These are phyloP conservation scores for Ceratocystis alfenasii DNA, from an alignment of 2,329 filamentous ascomycete species.

Conservation along the genomic window DNA sequence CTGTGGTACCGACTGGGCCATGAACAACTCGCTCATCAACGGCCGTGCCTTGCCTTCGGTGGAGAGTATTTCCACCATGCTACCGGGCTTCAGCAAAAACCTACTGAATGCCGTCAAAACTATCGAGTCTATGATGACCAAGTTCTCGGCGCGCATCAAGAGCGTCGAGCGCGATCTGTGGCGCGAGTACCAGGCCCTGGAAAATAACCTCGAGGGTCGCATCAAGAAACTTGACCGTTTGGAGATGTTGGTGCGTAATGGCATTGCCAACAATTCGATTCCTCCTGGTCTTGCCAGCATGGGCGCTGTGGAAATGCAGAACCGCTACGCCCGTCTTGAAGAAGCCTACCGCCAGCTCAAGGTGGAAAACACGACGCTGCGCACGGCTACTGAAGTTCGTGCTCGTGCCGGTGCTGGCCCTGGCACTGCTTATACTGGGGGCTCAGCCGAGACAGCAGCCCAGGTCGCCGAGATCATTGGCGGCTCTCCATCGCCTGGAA, in stretches of 20 bases:
- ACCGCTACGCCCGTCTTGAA: conserved; percentile 43
- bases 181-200: conserved; percentile 79
- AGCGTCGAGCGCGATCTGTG: conserved; percentile 79
- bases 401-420: conserved; percentile 39
- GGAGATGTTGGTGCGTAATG: conserved; percentile 64
- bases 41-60: conserved; percentile 70
- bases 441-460: conserved; percentile 28
- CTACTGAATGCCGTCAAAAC: conserved; percentile 75
- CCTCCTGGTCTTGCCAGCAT: conserved; percentile 27
- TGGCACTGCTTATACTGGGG: conserved; percentile 29
- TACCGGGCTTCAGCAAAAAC: conserved; percentile 83
- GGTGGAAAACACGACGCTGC: conserved; percentile 57
- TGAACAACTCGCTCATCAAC: conserved; percentile 79
- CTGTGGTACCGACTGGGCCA: conserved; percentile 84
- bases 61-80: conserved; percentile 72
- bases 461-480: conserved; percentile 22
- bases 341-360: conserved; percentile 52
- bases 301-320: conserved; percentile 32
- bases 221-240: conserved; percentile 78
- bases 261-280: conserved; percentile 40
- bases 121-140: conserved; percentile 65
- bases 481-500: conserved; percentile 42
- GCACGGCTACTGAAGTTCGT: conserved; percentile 48
- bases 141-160: conserved; percentile 70
- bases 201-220: conserved; percentile 65